Evolutionary conservation across 306 rosid genomes (phyloP).

Genomic region (Purshia tridentata): DNA sequence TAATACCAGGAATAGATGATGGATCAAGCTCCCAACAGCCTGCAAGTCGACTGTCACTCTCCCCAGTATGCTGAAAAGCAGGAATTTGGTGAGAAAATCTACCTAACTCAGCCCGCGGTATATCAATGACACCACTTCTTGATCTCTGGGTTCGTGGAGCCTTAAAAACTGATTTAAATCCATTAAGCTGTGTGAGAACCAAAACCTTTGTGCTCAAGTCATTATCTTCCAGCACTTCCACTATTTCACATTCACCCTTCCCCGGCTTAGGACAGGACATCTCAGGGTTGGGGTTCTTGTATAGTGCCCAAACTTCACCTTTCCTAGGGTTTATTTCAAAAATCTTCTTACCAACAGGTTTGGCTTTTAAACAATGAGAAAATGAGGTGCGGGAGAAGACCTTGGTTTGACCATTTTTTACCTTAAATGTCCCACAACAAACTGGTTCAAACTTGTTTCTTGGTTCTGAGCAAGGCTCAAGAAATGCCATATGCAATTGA

Average conservation of each 20-base stretch:
- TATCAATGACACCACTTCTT: slow-evolving; percentile 35
- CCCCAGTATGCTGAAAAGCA: slow-evolving; percentile 43
- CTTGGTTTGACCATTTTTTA: slow-evolving; percentile 23
- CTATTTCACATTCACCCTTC: slow-evolving; percentile 47
- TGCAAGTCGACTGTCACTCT: slow-evolving; percentile 33
- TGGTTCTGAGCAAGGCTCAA: slow-evolving; percentile 41
- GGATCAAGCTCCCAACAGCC: slow-evolving; percentile 78
- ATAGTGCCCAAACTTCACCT: slow-evolving; percentile 69
- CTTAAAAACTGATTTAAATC: slow-evolving; percentile 43
- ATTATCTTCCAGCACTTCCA: slow-evolving; percentile 52
- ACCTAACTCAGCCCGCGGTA: slow-evolving; percentile 32
- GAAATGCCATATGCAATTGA: slow-evolving; percentile 41
- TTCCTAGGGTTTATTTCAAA: slow-evolving; percentile 55
- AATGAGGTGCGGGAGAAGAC: slow-evolving; percentile 34
- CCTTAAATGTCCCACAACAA: slow-evolving; percentile 51
- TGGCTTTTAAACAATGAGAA: slow-evolving; percentile 45
- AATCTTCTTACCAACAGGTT: slow-evolving; percentile 17
- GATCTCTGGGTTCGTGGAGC: slow-evolving; percentile 58
- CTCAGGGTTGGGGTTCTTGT: slow-evolving; percentile 41
- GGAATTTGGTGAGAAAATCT: slow-evolving; percentile 68
- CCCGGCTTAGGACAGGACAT: slow-evolving; percentile 22
- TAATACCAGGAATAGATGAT: slow-evolving; percentile 39
- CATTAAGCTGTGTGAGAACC: slow-evolving; percentile 29
- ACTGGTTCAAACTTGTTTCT: slow-evolving; percentile 20
- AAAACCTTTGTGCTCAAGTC: slow-evolving; percentile 35